phyloP scores from a whole-genome alignment of 352 stramenopile genomes.

The Pythium insidiosum region DNA sequence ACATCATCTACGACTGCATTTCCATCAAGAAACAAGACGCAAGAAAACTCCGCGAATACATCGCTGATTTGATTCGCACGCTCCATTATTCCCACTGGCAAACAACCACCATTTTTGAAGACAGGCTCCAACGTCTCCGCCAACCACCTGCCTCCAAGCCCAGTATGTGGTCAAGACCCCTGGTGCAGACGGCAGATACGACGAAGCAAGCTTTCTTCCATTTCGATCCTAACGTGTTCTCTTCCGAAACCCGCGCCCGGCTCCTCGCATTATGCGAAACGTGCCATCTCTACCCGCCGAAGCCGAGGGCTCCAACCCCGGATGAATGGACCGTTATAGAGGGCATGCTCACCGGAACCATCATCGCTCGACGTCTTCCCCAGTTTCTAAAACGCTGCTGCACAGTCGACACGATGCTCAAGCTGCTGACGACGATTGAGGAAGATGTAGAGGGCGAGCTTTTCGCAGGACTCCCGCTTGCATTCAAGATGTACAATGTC shows the following conservation, averaged over 20 bases:
- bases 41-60: background rate
- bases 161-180: background rate
- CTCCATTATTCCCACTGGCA: background rate
- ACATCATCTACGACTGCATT: background rate
- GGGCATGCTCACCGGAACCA: conserved; percentile 5
- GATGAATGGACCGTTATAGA: conserved; percentile 9
- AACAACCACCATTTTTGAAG: background rate
- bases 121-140: background rate
- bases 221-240: background rate
- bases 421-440: conserved; percentile 2
- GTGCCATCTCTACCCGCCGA: background rate
- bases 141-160: conserved; percentile 2
- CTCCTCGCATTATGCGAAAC: background rate
- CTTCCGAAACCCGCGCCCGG: background rate
- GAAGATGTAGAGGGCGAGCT: conserved; percentile 4
- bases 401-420: background rate
- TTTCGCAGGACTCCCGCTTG: background rate
- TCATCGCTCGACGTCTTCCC: background rate
- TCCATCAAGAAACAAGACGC: background rate
- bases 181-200: background rate
- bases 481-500: conserved; percentile 2
- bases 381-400: conserved; percentile 15
- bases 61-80: background rate
- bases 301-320: background rate
- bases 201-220: background rate